These are phyloP conservation scores for Alternaria ventricosa DNA, from an alignment of 2,329 filamentous ascomycete genomes.

Conservation along the genomic window DNA sequence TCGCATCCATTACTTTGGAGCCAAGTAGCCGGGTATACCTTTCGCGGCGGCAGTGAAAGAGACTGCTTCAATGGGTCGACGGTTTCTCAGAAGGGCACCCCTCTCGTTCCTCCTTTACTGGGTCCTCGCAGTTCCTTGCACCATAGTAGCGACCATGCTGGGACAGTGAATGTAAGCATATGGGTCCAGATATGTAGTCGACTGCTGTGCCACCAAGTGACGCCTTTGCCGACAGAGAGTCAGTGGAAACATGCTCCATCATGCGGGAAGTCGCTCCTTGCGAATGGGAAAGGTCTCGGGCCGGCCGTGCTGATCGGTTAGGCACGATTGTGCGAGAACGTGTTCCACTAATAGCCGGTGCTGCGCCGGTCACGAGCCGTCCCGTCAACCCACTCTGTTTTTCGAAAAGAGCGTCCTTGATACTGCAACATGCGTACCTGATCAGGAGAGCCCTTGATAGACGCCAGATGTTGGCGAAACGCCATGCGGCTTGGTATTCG, in stretches of 20 bases:
- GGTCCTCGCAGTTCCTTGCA: neutral
- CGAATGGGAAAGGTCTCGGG: neutral
- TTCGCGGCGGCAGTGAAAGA: neutral
- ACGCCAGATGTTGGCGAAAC: neutral
- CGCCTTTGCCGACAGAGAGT: neutral
- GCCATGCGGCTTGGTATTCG: neutral
- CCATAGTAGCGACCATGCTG: neutral
- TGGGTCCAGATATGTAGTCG: neutral
- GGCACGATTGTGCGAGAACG: neutral
- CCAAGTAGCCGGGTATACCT: neutral
- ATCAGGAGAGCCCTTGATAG: neutral
- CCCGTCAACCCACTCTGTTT: neutral
- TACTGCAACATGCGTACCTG: neutral
- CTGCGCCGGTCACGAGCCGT: slow-evolving; percentile 5
- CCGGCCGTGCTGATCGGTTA: slow-evolving; percentile 1
- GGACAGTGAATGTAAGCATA: neutral
- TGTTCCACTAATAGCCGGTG: slow-evolving; percentile 5
- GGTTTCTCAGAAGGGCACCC: neutral
- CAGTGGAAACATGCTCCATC: neutral
- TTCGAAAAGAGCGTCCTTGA: neutral
- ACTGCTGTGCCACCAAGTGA: neutral
- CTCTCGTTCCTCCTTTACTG: neutral
- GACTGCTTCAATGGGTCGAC: neutral
- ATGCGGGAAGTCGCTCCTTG: neutral
- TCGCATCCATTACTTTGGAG: neutral